Conservation (phyloP, 108 stramenopile genomes). For the Pseudonitzschia delicatissima region DNA sequence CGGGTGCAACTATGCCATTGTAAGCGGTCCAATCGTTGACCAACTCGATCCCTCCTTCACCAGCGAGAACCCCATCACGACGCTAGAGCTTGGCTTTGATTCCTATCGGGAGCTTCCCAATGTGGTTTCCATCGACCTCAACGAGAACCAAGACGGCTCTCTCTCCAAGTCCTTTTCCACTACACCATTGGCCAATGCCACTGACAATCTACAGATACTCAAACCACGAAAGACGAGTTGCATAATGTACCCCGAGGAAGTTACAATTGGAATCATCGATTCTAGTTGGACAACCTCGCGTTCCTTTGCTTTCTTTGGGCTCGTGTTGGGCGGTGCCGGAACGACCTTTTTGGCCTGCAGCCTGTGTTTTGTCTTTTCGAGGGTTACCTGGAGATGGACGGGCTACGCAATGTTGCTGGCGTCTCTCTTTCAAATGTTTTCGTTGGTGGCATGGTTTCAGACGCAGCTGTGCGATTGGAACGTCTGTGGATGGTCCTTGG, state of each 20-base stretch:
- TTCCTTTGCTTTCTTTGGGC: constrained; percentile 44
- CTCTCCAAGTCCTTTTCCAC: not conserved
- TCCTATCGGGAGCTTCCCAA: constrained; percentile 47
- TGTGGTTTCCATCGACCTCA: not conserved
- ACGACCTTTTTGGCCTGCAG: constrained; percentile 67
- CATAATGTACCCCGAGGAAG: not conserved
- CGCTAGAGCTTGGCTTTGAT: constrained; percentile 59
- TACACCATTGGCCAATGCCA: not conserved
- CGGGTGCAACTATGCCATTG: constrained; percentile 49
- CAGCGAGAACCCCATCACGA: constrained; percentile 32
- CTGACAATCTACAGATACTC: not conserved
- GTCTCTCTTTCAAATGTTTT: constrained; percentile 39
- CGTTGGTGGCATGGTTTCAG: constrained; percentile 55
- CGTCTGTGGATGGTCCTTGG: constrained; percentile 50
- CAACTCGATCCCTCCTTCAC: constrained; percentile 33
- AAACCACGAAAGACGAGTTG: not conserved
- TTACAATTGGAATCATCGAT: constrained; percentile 31
- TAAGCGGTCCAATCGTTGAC: constrained; percentile 39
- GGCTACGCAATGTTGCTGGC: constrained; percentile 61
- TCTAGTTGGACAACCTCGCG: constrained; percentile 49
- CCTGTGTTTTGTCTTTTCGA: constrained; percentile 55
- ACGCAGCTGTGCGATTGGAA: constrained; percentile 53
- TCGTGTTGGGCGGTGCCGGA: constrained; percentile 67
- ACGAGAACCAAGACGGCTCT: not conserved
- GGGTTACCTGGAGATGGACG: constrained; percentile 60